Evolutionary conservation across 1,139 yeast genomes (phyloP), one percentile per base, ranked within the genome.

Genomic region (Tardiomyces digboiensis): DNA sequence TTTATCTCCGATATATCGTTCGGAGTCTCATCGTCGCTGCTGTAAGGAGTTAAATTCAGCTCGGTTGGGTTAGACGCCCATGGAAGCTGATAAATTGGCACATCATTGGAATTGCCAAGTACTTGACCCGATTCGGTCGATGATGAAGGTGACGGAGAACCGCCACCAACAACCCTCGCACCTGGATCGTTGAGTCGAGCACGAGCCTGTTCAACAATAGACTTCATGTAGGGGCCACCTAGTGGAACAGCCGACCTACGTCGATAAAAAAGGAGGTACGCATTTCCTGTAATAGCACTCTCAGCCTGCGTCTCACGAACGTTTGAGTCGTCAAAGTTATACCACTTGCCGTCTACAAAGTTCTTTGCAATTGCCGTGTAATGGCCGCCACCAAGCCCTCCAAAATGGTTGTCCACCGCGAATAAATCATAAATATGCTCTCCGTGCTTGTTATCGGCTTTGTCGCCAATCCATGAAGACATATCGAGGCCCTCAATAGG

Each of bases 381-480:
- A 65, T 91, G 98, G 2, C 98, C 98, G 7, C 98, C 98, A 1
- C 97, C 97, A 26, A 91, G 70, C 0, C 97, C 97, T 45, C 98
- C 98, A 60, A 74, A 89, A 60, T 91, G 98, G 61, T 89, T 89
- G 60, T 89, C 97, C 21, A 91, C 97, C 0, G 94, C 97, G 56
- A 86, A 74, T 53, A 91, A 69, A 60, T 91, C 98, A 61, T 91
- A 91, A 0, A 86, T 61, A 18, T 55, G 46, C 12, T 64, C 64
- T 18, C 64, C 68, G 16, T 62, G 60, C 53, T 78, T 76, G 19
- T 73, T 68, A 16, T 26, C 33, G 8, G 33, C 33, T 16, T 8
- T 26, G 33, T 26, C 33, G 33, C 33, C 33, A 8, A 26, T 26
- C 33, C 33, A 26, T 5, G 33, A n/a, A 2, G 76, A 61, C 71